Evolutionary conservation across 352 stramenopile species (phyloP).

Genomic region (Phytopythium chamaehyphon): DNA sequence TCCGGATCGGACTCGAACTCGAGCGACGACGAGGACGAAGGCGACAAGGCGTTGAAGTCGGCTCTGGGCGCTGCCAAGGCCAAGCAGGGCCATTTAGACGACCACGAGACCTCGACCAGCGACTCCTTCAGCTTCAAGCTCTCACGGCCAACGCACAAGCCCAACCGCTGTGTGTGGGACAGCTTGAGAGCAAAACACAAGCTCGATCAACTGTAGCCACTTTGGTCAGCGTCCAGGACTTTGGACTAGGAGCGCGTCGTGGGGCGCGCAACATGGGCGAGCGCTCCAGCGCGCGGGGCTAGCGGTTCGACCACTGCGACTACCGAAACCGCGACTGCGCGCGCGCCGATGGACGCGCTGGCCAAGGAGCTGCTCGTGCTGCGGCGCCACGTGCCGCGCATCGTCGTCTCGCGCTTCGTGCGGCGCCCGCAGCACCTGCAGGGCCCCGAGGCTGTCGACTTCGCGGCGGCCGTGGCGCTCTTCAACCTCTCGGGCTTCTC

Average conservation of each 20-base stretch:
- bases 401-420: constrained; percentile 63
- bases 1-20: constrained; percentile 16
- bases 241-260: too few relatives aligned
- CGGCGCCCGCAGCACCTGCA: constrained; percentile 38
- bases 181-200: too few relatives aligned
- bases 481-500: constrained; percentile 89
- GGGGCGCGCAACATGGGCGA: constrained; percentile 2
- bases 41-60: constrained; percentile 23
- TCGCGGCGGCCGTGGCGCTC: constrained; percentile 64
- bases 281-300: not conserved
- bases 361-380: constrained; percentile 61
- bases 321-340: too few relatives aligned
- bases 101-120: not conserved
- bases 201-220: too few relatives aligned
- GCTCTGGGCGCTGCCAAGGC: constrained; percentile 13
- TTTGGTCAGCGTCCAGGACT: too few relatives aligned
- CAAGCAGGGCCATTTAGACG: not conserved
- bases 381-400: constrained; percentile 64
- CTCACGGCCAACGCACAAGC: constrained; percentile 30
- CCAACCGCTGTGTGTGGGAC: too few relatives aligned
- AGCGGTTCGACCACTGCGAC: not conserved
- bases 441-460: constrained; percentile 40
- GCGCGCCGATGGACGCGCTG: constrained; percentile 22
- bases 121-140: constrained; percentile 30
- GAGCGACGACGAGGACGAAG: constrained; percentile 14